Percentiles rank a stretch among this genome's conserved stretches.
phyloP scores from a whole-genome alignment of 768 basidiomycete genomes.

The Rhizopogon vinicolor region DNA sequence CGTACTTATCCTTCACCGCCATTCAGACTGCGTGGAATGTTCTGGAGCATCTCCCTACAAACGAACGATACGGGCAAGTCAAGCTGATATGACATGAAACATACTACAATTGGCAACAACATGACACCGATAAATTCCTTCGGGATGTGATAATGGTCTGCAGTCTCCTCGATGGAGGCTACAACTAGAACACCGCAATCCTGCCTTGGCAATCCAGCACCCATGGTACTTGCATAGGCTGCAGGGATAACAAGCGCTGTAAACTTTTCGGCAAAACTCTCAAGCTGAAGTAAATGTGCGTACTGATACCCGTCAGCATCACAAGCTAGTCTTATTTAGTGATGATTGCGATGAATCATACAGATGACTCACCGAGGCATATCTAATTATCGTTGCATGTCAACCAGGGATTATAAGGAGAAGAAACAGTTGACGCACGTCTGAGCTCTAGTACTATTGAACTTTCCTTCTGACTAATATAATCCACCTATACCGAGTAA shows the following conservation, averaged over 20 bases:
- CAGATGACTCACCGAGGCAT: constrained; percentile 31
- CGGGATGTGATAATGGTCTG: constrained; percentile 72
- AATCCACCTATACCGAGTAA: constrained; percentile 51
- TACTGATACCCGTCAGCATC: constrained; percentile 84
- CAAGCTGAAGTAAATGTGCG: constrained; percentile 19
- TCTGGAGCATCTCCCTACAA: constrained; percentile 76
- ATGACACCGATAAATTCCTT: constrained; percentile 85
- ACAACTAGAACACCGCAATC: background rate
- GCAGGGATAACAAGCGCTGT: constrained; percentile 87
- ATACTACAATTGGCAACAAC: constrained; percentile 80
- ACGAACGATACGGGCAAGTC: background rate
- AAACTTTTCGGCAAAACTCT: constrained; percentile 10
- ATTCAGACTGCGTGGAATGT: constrained; percentile 87
- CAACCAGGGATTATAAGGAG: background rate
- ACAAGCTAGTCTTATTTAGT: constrained; percentile 47
- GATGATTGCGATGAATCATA: background rate
- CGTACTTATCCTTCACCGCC: constrained; percentile 75
- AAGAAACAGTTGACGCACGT: constrained; percentile 45
- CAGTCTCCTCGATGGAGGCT: constrained; percentile 92
- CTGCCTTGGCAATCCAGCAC: background rate
- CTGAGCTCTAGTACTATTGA: constrained; percentile 84
- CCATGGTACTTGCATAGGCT: constrained; percentile 60
- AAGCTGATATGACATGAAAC: constrained; percentile 17
- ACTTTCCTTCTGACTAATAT: constrained; percentile 60
- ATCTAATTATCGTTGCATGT: constrained; percentile 15